Conservation (phyloP, 495 filamentous ascomycete genomes). For the Massariosphaeria phaeospora region DNA sequence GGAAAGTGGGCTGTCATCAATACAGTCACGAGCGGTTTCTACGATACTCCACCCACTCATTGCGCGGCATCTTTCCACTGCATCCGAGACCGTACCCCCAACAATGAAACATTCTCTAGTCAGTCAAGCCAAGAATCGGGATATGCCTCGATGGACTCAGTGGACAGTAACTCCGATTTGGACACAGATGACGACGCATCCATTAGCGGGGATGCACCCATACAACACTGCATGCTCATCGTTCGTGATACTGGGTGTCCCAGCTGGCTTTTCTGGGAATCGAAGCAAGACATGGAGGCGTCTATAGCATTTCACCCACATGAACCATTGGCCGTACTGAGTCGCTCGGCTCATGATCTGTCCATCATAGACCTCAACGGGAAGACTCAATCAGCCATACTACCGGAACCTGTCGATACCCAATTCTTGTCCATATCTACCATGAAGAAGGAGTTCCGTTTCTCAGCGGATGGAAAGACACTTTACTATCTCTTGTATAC, state of each 20-base stretch:
- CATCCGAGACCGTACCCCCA: not conserved
- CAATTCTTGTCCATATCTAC: too few relatives aligned
- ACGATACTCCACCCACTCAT: not conserved
- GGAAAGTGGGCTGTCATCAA: not conserved
- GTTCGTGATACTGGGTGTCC: not conserved
- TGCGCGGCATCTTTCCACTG: not conserved
- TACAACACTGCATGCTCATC: constrained; percentile 8
- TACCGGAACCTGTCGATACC: too few relatives aligned
- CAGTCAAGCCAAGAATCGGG: constrained; percentile 1
- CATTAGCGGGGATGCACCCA: not conserved
- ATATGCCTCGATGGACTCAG: not conserved
- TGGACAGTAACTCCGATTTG: not conserved
- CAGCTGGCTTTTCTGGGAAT: constrained; percentile 1
- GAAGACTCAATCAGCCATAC: too few relatives aligned
- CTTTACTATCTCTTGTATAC: too few relatives aligned
- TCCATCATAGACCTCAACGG: too few relatives aligned
- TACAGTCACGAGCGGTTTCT: not conserved
- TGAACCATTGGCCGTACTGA: too few relatives aligned
- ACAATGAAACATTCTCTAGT: not conserved
- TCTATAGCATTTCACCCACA: not conserved
- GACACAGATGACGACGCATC: constrained; percentile 3
- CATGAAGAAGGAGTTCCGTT: too few relatives aligned
- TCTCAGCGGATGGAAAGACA: too few relatives aligned
- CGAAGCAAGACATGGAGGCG: not conserved
- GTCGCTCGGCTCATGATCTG: too few relatives aligned